Conservation (phyloP, 192 early-diverging fungal species). For the Powellomyces hirtus region DNA sequence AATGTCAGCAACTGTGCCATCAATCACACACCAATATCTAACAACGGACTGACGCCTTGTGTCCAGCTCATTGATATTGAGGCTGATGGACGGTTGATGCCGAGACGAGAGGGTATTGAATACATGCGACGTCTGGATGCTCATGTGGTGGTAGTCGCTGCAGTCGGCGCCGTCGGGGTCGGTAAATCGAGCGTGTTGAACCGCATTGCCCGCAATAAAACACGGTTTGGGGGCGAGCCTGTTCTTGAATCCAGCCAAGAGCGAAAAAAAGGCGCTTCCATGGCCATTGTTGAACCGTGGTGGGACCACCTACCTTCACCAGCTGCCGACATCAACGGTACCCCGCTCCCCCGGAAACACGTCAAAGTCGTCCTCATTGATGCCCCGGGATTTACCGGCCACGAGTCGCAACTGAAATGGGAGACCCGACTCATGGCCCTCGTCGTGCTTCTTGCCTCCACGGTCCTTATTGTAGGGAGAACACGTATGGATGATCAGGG, state of each 20-base stretch:
- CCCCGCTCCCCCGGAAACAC: background rate
- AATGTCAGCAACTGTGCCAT: background rate
- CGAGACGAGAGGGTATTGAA: background rate
- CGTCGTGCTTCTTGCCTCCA: background rate
- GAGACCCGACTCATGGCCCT: background rate
- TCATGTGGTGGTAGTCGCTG: background rate
- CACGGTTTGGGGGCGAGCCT: background rate
- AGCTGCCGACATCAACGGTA: background rate
- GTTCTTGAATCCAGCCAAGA: background rate
- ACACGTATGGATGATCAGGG: background rate
- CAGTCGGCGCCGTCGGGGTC: background rate
- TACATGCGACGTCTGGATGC: background rate
- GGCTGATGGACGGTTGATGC: background rate
- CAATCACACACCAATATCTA: background rate
- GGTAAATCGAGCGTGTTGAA: background rate
- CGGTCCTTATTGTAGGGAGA: background rate
- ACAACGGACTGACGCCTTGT: background rate
- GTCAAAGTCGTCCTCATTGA: conserved; percentile 1
- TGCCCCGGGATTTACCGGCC: conserved; percentile 1
- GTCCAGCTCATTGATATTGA: background rate
- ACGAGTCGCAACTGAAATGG: background rate
- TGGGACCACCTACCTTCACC: background rate
- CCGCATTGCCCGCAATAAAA: background rate
- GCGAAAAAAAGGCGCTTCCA: background rate
- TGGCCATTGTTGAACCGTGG: conserved; percentile 4